Percentiles rank a stretch among this genome's conserved stretches.
These are phyloP conservation scores for Prunus mira DNA, from an alignment of 306 rosid genomes.

Conservation along the genomic window DNA sequence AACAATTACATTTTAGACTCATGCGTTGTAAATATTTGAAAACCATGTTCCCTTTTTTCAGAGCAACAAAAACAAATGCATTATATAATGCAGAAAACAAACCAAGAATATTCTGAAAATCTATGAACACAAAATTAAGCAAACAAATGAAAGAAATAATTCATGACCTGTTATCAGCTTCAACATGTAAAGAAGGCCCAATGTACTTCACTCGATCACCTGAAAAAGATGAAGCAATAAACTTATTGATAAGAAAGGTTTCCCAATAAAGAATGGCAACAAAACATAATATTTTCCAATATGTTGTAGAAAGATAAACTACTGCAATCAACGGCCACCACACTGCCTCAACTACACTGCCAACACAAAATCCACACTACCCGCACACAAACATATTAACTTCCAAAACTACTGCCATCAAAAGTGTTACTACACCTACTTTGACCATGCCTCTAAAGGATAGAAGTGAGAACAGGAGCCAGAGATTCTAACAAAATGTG, in stretches of 20 bases:
- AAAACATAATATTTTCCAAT: not conserved
- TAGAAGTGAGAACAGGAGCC: no score
- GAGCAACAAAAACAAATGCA: not conserved
- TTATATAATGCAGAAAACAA: not conserved
- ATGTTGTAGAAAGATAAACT: not conserved
- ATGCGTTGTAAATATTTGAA: not conserved
- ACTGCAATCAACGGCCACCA: not conserved
- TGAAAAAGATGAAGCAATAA: conserved; percentile 25
- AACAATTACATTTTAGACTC: not conserved
- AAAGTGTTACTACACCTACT: no score
- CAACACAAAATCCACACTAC: not conserved
- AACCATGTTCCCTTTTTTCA: not conserved
- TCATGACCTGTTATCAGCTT: conserved; percentile 70
- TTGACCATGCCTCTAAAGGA: no score
- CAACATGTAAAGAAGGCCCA: conserved; percentile 59
- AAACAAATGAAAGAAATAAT: conserved; percentile 15
- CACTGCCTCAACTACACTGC: not conserved
- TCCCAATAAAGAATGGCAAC: not conserved
- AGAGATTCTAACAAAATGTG: not conserved
- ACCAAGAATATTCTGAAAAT: not conserved
- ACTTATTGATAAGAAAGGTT: not conserved
- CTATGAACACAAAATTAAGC: not conserved
- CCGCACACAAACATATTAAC: not conserved
- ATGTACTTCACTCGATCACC: conserved; percentile 94
- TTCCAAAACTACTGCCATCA: not conserved